Conservation (phyloP, 495 filamentous ascomycete genomes). For the Talaromyces liani region DNA sequence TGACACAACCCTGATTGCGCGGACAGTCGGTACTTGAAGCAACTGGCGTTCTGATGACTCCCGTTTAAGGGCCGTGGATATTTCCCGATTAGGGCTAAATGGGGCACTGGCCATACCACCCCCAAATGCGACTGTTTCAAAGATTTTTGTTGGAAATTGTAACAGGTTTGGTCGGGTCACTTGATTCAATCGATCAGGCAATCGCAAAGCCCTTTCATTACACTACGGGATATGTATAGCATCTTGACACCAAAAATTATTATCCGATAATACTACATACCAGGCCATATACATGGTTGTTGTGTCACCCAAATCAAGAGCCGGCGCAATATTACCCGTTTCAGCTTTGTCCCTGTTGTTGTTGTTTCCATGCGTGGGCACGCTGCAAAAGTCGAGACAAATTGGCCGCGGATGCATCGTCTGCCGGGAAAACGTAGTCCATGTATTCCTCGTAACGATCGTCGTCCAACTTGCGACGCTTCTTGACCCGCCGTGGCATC, state of each 20-base stretch:
- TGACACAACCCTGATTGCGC: background rate
- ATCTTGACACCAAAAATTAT: background rate
- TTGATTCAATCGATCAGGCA: background rate
- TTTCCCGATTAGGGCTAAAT: background rate
- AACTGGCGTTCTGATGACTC: background rate
- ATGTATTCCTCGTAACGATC: conserved; percentile 96
- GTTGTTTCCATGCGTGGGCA: conserved; percentile 86
- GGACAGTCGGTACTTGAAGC: background rate
- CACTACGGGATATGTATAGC: background rate
- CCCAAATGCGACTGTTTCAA: background rate
- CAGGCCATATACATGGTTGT: background rate
- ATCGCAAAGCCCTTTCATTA: background rate
- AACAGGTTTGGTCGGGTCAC: background rate
- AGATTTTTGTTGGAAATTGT: background rate
- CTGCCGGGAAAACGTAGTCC: conserved; percentile 95
- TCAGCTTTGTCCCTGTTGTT: conserved; percentile 23
- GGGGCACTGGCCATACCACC: background rate
- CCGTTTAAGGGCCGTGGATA: background rate
- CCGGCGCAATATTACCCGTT: background rate
- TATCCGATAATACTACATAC: background rate
- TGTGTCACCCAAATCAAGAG: background rate
- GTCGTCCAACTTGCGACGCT: conserved; percentile 87
- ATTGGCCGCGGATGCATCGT: conserved; percentile 81
- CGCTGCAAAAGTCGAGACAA: conserved; percentile 75
- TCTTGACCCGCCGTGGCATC: conserved; percentile 92